Conservation (phyloP, 2,329 filamentous ascomycete species). For the Venturia aucupariae region DNA sequence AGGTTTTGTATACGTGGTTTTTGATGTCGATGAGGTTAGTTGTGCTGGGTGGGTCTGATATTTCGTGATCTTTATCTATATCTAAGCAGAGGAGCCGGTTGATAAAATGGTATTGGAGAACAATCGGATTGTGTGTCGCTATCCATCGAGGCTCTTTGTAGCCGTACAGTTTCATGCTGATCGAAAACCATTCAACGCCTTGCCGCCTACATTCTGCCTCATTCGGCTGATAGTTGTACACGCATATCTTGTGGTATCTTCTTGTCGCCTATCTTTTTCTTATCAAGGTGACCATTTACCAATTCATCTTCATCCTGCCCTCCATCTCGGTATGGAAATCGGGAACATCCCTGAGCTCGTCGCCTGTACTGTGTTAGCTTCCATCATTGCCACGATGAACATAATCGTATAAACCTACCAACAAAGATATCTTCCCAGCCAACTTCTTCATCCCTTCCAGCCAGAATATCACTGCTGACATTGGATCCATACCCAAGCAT, state of each 20-base stretch:
- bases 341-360: constrained; percentile 60
- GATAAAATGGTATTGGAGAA: neutral
- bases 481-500: constrained; percentile 59
- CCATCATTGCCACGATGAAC: neutral
- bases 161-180: neutral
- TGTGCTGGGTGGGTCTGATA: too few species aligned
- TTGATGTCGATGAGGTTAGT: too few species aligned
- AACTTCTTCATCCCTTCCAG: constrained; percentile 65
- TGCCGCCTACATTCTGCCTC: neutral
- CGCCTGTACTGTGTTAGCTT: constrained; percentile 33
- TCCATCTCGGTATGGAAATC: constrained; percentile 92
- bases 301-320: constrained; percentile 74
- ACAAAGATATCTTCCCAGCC: constrained; percentile 88
- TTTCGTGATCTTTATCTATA: too few species aligned
- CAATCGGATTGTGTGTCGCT: neutral
- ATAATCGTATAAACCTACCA: constrained; percentile 43
- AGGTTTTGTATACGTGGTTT: too few species aligned
- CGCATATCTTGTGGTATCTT: neutral
- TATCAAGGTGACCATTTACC: constrained; percentile 24
- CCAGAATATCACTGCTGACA: constrained; percentile 84
- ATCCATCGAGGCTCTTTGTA: neutral
- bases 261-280: neutral
- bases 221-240: constrained; percentile 6
- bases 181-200: neutral
- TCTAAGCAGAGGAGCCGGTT: too few species aligned